Percentiles rank a stretch among this genome's conserved stretches.
phyloP scores from a whole-genome alignment of 257 asterid genomes.

The Solanum sitiens region DNA sequence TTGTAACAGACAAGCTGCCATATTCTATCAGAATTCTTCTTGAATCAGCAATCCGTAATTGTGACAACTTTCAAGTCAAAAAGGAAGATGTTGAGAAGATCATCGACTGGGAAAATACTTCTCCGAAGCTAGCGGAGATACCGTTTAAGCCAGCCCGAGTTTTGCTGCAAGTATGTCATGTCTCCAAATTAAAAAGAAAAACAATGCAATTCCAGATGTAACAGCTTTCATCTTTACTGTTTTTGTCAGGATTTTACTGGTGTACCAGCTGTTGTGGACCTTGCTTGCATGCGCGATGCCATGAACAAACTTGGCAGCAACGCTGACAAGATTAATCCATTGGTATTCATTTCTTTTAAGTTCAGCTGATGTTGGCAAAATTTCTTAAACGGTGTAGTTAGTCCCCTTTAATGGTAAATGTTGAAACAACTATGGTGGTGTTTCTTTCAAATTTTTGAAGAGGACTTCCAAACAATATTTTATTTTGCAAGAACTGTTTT shows the following conservation, averaged over 20 bases:
- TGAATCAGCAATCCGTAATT: slow-evolving; percentile 92
- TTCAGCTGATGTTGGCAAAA: not conserved
- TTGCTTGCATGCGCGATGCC: slow-evolving; percentile 98
- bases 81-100: slow-evolving; percentile 93
- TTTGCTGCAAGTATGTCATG: slow-evolving; percentile 57
- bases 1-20: slow-evolving; percentile 73
- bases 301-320: slow-evolving; percentile 90
- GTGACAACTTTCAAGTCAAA: slow-evolving; percentile 88
- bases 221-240: not conserved
- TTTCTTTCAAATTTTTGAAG: not conserved
- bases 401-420: not conserved
- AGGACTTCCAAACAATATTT: not conserved
- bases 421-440: not conserved
- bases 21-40: slow-evolving; percentile 89
- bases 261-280: slow-evolving; percentile 92
- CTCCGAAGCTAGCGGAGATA: slow-evolving; percentile 85
- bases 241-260: slow-evolving; percentile 83
- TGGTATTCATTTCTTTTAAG: slow-evolving; percentile 40
- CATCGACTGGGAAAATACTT: slow-evolving; percentile 78
- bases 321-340: slow-evolving; percentile 88
- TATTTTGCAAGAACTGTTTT: not conserved
- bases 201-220: not conserved
- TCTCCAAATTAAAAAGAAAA: not conserved
- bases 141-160: slow-evolving; percentile 99
- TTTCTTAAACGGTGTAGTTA: not conserved